Conservation (phyloP, 179 eudicot species). For the Drosera spatulata region DNA sequence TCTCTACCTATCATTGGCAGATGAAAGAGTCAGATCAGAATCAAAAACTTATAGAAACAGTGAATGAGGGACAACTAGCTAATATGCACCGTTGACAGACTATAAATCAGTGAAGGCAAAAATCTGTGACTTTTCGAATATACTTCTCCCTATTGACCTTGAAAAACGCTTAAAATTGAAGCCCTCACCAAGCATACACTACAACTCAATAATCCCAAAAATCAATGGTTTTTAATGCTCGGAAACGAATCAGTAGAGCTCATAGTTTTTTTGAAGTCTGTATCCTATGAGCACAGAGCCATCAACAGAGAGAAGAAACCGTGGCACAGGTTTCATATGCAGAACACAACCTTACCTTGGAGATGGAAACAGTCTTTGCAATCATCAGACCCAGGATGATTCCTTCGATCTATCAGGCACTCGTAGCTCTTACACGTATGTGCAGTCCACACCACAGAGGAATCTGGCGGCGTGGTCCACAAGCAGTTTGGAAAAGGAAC, state of each 20-base stretch:
- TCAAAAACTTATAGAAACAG: not conserved
- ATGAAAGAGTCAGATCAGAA: not conserved
- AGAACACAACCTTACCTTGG: constrained; percentile 4
- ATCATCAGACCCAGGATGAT: constrained; percentile 21
- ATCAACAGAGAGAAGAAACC: not conserved
- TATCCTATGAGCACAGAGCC: not conserved
- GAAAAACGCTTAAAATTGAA: too few species aligned
- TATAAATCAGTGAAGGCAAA: too few species aligned
- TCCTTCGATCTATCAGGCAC: constrained; percentile 23
- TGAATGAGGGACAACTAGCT: not conserved
- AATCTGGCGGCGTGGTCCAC: constrained; percentile 17
- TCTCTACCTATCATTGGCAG: not conserved
- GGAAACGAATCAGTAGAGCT: too few species aligned
- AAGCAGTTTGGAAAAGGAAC: constrained; percentile 8
- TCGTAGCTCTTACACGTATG: constrained; percentile 29
- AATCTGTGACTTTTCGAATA: too few species aligned
- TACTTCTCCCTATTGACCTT: too few species aligned
- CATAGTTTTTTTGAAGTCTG: too few species aligned
- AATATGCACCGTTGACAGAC: not conserved
- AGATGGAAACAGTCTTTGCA: constrained; percentile 7
- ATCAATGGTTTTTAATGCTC: too few species aligned
- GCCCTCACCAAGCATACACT: too few species aligned
- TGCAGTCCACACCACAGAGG: constrained; percentile 35
- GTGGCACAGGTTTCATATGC: not conserved
- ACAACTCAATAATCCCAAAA: too few species aligned